Conservation (phyloP, 805 yeast species). For the Suhomyces sp. region DNA sequence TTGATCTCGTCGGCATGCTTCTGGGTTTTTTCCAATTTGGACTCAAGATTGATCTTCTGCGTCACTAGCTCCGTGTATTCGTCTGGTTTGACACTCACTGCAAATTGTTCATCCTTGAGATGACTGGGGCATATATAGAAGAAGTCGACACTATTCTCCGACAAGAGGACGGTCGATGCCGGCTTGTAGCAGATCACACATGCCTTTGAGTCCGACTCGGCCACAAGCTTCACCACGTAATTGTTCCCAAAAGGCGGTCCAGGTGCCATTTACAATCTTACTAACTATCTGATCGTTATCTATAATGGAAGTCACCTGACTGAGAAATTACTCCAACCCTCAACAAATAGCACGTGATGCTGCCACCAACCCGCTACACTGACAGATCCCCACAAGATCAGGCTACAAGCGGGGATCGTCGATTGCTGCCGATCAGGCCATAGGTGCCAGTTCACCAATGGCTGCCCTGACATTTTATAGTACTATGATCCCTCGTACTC, state of each 20-base stretch:
- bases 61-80: conserved; percentile 28
- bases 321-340: too few species aligned
- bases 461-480: too few species aligned
- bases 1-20: conserved; percentile 24
- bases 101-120: conserved; percentile 46
- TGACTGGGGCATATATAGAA: conserved; percentile 51
- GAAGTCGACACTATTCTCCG: conserved; percentile 48
- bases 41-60: conserved; percentile 18
- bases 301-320: too few species aligned
- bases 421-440: too few species aligned
- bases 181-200: conserved; percentile 54
- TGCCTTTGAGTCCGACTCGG: conserved; percentile 39
- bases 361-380: too few species aligned
- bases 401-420: too few species aligned
- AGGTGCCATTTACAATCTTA: too few species aligned
- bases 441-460: too few species aligned
- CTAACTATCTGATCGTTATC: too few species aligned
- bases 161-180: conserved; percentile 42
- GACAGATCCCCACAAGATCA: too few species aligned
- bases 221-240: conserved; percentile 42
- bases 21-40: conserved; percentile 18
- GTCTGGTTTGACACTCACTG: conserved; percentile 34
- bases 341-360: too few species aligned
- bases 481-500: not conserved
- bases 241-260: conserved; percentile 27